Base-by-base conservation (phyloP, 108 stramenopile genomes). In the Nitzschia sp. region DNA sequence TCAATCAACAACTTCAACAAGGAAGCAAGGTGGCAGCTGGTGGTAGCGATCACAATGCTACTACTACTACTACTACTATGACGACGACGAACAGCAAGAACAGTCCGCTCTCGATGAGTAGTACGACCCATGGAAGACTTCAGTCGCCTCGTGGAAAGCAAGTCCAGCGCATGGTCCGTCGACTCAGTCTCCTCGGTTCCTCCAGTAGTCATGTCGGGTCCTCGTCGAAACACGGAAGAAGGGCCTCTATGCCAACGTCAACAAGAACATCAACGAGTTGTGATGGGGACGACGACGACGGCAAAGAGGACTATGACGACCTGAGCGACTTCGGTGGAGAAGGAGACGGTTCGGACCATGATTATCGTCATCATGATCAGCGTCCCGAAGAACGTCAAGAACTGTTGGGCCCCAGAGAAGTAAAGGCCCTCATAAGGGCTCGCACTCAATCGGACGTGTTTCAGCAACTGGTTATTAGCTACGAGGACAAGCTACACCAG, bases 361-460 rank as follows among this genome's bases (percentile, higher is more conserved):
- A 41, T 41, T 6, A 41, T 41, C 38, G 6, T 13, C 9, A 41
- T 6, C 38, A 41, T 41, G 38, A 41, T 9, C 9, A 41, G 38
- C 13, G 9, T 13, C 38, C 13, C 9, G 38, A 41, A 9, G 9
- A 6, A 41, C 13, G 9, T 6, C 9, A 41, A n/a, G n/a, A n/a
- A n/a, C n/a, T n/a, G n/a, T n/a, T 41, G 38, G 38, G 13, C 13
- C 38, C 60, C 60, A 41, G 44, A 45, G 38, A 61, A 41, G 60
- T 61, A 0, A 1, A 31, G 21, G 60, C 60, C 21, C 5, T 61
- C 1, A 41, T 61, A 25, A 22, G 21, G 17, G 4, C 9, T 22
- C 8, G 19, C 21, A 21, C 36, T 15, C 15, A 41, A 44, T 41
- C 60, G 21, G 44, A 61, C 19, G 21, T 34, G 11, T 41, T 41